These are phyloP conservation scores for Morella rubra DNA, from an alignment of 306 rosid genomes.

Conservation along the genomic window DNA sequence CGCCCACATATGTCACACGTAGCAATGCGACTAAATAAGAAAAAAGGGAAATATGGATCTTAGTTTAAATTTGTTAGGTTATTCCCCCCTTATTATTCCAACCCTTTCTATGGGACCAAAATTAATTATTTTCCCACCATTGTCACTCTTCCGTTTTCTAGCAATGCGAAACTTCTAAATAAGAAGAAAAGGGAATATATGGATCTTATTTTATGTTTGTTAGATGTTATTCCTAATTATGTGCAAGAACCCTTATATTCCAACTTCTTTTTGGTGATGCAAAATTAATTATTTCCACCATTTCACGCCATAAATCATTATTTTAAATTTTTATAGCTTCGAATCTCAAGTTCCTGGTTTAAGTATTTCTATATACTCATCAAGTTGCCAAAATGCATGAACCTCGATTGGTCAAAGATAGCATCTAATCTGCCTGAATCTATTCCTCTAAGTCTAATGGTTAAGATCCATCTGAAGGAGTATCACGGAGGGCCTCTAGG, in stretches of 20 bases:
- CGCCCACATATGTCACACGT: no score
- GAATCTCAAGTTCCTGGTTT: neutral
- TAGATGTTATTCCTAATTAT: no score
- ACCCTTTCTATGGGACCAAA: no score
- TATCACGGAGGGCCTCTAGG: conserved; percentile 4
- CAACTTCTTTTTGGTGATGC: neutral
- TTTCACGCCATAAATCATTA: neutral
- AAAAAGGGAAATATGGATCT: no score
- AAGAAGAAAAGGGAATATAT: neutral
- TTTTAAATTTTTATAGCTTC: conserved; percentile 26
- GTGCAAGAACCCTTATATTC: neutral
- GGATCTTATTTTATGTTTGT: neutral
- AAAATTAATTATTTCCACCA: neutral
- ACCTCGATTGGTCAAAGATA: conserved; percentile 37
- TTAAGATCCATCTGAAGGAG: conserved; percentile 2
- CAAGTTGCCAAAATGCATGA: conserved; percentile 39
- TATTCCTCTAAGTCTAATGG: conserved; percentile 6
- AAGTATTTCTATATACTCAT: neutral
- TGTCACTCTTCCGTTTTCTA: neutral
- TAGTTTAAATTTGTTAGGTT: no score
- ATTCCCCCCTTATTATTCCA: no score
- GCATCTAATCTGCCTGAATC: conserved; percentile 38
- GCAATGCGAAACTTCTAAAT: neutral
- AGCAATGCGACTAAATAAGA: no score
- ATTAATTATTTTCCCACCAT: no score